Conservation (phyloP, 345 rosid genomes). For the Eutrema heterophyllum region DNA sequence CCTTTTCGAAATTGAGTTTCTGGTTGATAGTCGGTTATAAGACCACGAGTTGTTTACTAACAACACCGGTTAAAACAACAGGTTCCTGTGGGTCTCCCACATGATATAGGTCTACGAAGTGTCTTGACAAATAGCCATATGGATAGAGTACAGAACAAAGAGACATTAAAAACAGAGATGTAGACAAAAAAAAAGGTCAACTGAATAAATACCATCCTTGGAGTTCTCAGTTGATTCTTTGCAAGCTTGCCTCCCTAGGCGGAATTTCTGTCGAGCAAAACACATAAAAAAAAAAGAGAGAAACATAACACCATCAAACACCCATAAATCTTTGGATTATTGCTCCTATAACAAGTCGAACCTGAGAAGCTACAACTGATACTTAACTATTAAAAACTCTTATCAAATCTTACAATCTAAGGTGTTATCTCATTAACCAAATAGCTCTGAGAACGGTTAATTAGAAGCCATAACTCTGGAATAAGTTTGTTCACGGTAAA, state of each 20-base stretch:
- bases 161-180: background rate
- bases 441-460: background rate
- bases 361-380: background rate
- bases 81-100: background rate
- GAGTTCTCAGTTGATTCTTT: slow-evolving; percentile 81
- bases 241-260: slow-evolving; percentile 86
- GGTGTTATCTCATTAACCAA: background rate
- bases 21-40: background rate
- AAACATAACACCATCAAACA: slow-evolving; percentile 8
- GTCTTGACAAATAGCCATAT: background rate
- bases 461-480: background rate
- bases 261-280: slow-evolving; percentile 60
- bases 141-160: background rate
- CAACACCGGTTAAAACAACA: background rate
- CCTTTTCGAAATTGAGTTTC: background rate
- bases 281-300: slow-evolving; percentile 1
- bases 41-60: background rate
- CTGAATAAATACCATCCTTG: slow-evolving; percentile 62
- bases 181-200: background rate
- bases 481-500: background rate
- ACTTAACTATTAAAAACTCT: background rate
- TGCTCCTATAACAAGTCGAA: background rate
- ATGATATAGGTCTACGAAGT: background rate
- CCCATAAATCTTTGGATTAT: background rate
- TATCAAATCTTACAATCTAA: background rate